Conservation (phyloP, 2,329 filamentous ascomycete species). For the Microdochium paspali region DNA sequence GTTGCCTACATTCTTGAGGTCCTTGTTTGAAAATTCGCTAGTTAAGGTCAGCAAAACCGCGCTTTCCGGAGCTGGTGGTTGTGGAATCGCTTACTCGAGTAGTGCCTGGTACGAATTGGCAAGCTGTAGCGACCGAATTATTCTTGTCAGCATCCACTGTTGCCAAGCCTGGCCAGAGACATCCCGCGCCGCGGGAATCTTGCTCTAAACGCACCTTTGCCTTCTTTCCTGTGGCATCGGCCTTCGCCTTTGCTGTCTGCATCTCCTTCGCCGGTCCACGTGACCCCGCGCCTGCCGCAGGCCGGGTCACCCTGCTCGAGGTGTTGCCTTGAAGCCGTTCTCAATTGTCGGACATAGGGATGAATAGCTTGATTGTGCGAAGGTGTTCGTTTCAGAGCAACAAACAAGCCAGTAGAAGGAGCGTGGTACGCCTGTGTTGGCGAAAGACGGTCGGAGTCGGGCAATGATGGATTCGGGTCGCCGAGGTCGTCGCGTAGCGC, state of each 20-base stretch:
- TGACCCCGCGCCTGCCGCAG: slow-evolving; percentile 1
- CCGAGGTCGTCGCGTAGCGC: no score
- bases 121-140: slow-evolving; percentile 50
- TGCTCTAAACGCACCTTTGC: neutral
- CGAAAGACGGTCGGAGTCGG: no score
- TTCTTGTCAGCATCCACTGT: neutral
- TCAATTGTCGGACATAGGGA: neutral
- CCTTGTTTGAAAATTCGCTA: slow-evolving; percentile 89
- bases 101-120: slow-evolving; percentile 94
- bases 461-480: no score
- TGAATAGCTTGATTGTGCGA: neutral
- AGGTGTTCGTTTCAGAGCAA: no score
- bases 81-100: slow-evolving; percentile 60
- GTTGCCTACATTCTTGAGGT: slow-evolving; percentile 88
- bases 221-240: neutral
- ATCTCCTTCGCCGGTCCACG: neutral
- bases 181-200: neutral
- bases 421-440: no score
- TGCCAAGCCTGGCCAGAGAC: neutral
- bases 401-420: no score
- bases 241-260: neutral
- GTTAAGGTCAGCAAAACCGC: neutral
- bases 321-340: neutral
- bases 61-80: slow-evolving; percentile 1
- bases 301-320: neutral